These are phyloP conservation scores for Ottelia alismoides DNA, from an alignment of 106 monocot species.

Conservation along the genomic window DNA sequence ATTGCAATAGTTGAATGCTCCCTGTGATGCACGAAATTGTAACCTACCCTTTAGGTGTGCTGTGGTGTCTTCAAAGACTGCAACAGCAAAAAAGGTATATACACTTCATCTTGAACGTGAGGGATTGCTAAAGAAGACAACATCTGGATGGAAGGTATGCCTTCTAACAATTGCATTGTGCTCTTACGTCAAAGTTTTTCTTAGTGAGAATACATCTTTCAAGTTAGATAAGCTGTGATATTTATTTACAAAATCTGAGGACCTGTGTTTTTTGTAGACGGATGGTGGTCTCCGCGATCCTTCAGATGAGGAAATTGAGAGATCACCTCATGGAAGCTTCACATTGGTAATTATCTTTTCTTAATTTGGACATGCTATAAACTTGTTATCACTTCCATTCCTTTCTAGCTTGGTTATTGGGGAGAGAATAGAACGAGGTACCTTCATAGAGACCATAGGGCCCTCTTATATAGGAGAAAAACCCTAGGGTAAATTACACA, in stretches of 20 bases:
- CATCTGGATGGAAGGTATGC: not conserved
- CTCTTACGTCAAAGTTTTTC: too few relatives aligned
- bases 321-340: conserved; percentile 31
- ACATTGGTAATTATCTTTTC: conserved; percentile 28
- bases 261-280: conserved; percentile 13
- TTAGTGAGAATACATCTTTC: not conserved
- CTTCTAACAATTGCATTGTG: not conserved
- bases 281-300: conserved; percentile 32
- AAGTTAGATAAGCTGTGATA: not conserved
- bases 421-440: too few relatives aligned
- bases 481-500: too few relatives aligned
- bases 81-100: conserved; percentile 24
- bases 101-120: conserved; percentile 27
- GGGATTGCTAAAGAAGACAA: conserved; percentile 4
- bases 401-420: too few relatives aligned
- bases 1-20: conserved; percentile 7
- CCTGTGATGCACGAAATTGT: too few relatives aligned
- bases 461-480: too few relatives aligned
- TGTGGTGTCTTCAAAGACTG: conserved; percentile 27
- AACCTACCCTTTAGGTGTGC: conserved; percentile 12
- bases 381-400: too few relatives aligned
- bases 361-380: too few relatives aligned
- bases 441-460: too few relatives aligned
- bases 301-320: conserved; percentile 15
- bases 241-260: too few relatives aligned